phyloP scores from a whole-genome alignment of 2,329 filamentous ascomycete species.

The Monilinia vaccinii-corymbosi region DNA sequence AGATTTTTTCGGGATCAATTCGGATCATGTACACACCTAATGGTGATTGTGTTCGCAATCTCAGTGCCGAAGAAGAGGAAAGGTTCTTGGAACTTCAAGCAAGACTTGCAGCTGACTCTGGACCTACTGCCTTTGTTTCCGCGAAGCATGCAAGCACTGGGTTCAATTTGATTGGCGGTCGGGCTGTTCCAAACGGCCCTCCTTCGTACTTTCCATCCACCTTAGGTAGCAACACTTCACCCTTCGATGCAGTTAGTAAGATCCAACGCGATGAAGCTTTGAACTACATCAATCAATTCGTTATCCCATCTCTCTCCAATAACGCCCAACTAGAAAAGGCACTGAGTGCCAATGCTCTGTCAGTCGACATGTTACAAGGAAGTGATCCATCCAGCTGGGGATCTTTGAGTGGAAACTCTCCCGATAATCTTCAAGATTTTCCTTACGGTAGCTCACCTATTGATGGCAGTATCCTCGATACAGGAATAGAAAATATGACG shows the following conservation, averaged over 20 bases:
- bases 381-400: slow-evolving; percentile 23
- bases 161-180: slow-evolving; percentile 54
- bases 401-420: slow-evolving; percentile 17
- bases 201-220: slow-evolving; percentile 51
- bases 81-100: slow-evolving; percentile 62
- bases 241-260: slow-evolving; percentile 52
- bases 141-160: slow-evolving; percentile 46
- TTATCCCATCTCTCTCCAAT: slow-evolving; percentile 40
- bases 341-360: slow-evolving; percentile 27
- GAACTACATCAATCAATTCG: slow-evolving; percentile 61
- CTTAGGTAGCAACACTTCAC: slow-evolving; percentile 26
- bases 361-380: slow-evolving; percentile 24
- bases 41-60: slow-evolving; percentile 65
- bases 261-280: slow-evolving; percentile 58
- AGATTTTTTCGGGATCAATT: slow-evolving; percentile 50
- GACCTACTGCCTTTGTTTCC: slow-evolving; percentile 47
- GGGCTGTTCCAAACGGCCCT: slow-evolving; percentile 54
- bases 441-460: slow-evolving; percentile 16
- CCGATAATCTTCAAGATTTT: slow-evolving; percentile 10
- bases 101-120: slow-evolving; percentile 42
- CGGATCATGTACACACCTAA: slow-evolving; percentile 67
- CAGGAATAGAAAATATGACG: slow-evolving; percentile 28
- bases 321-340: slow-evolving; percentile 30
- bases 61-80: slow-evolving; percentile 60
- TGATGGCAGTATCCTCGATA: slow-evolving; percentile 23